A percentile compares a stretch with the other conserved stretches of the same genome.
Conservation (phyloP, 192 early-diverging fungal species). For the Entophlyctis helioformis region DNA sequence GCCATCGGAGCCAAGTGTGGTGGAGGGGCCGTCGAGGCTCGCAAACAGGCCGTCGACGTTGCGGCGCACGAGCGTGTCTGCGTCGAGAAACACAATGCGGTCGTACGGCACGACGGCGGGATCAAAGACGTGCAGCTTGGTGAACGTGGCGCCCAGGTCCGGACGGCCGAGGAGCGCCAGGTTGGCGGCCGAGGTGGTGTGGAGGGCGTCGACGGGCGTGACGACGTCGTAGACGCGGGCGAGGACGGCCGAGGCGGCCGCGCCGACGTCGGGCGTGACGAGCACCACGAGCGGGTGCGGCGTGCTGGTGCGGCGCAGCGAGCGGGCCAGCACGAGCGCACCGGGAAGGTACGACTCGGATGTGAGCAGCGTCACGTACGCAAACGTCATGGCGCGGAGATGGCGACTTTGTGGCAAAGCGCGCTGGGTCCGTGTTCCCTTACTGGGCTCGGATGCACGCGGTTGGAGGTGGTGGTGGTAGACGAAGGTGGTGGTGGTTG, state of each 20-base stretch:
- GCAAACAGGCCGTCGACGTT: conserved; percentile 76
- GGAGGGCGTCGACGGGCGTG: conserved; percentile 52
- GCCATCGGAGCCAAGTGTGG: too few species aligned
- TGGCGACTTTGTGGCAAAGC: not conserved
- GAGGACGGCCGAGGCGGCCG: conserved; percentile 36
- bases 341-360: conserved; percentile 77
- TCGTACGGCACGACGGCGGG: conserved; percentile 49
- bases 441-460: too few species aligned
- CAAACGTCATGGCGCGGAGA: conserved; percentile 7
- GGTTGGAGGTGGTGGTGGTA: too few species aligned
- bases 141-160: conserved; percentile 80
- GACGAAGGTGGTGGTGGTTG: too few species aligned
- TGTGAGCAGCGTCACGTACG: conserved; percentile 80
- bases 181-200: conserved; percentile 48
- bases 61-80: conserved; percentile 75
- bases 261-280: conserved; percentile 46
- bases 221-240: conserved; percentile 55
- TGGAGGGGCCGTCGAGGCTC: conserved; percentile 19
- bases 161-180: conserved; percentile 71
- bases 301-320: conserved; percentile 56
- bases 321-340: conserved; percentile 65
- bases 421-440: not conserved
- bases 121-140: conserved; percentile 81
- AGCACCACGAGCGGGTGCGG: conserved; percentile 54
- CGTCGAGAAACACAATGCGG: conserved; percentile 72